phyloP scores from a whole-genome alignment of 306 rosid genomes.

The Vachellia pachyceras region DNA sequence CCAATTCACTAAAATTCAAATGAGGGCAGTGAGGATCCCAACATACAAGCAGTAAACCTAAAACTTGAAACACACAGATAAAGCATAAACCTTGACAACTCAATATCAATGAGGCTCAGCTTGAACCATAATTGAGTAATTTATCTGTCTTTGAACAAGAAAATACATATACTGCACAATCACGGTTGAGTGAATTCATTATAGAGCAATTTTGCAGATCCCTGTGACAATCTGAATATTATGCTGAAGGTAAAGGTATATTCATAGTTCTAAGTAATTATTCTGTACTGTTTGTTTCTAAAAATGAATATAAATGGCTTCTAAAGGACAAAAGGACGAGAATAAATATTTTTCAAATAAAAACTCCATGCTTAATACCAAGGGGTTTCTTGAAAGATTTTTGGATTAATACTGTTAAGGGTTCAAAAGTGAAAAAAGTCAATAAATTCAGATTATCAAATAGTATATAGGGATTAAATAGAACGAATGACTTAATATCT shows the following conservation, averaged over 20 bases:
- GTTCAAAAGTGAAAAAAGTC: slow-evolving; percentile 13
- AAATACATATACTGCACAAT: not conserved
- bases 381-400: slow-evolving; percentile 4
- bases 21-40: slow-evolving; percentile 32
- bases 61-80: too few species aligned
- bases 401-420: not conserved
- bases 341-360: slow-evolving; percentile 1
- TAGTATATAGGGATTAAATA: slow-evolving; percentile 10
- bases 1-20: slow-evolving; percentile 44
- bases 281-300: slow-evolving; percentile 9
- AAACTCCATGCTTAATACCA: not conserved
- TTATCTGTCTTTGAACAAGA: slow-evolving; percentile 9
- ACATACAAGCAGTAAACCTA: slow-evolving; percentile 41
- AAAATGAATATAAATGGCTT: slow-evolving; percentile 13
- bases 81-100: slow-evolving; percentile 44
- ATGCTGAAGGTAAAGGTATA: not conserved
- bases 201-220: slow-evolving; percentile 11
- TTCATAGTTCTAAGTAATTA: slow-evolving; percentile 28
- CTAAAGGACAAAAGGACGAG: slow-evolving; percentile 11
- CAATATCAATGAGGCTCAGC: slow-evolving; percentile 33
- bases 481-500: not conserved
- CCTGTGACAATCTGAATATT: slow-evolving; percentile 8
- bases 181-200: slow-evolving; percentile 6
- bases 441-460: slow-evolving; percentile 5
- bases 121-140: slow-evolving; percentile 27